A percentile compares a stretch with the other conserved stretches of the same genome.
Evolutionary conservation across 1,139 yeast species (phyloP).

Genomic region (Pichia sp.): DNA sequence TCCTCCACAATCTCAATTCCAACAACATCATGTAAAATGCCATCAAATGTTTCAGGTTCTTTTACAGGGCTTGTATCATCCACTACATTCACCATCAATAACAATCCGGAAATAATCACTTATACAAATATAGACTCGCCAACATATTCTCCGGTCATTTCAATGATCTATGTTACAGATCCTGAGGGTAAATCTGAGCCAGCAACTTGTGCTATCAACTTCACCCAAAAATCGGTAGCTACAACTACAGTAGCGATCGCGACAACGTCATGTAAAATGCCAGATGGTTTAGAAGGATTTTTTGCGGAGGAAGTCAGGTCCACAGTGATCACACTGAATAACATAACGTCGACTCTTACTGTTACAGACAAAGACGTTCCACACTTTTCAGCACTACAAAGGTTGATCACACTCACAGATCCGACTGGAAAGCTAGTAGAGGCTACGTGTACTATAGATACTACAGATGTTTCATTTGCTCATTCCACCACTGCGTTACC

Average conservation of each 20-base stretch:
- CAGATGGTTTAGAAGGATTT: background rate
- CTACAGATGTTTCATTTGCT: background rate
- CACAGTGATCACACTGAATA: background rate
- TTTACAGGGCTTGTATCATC: background rate
- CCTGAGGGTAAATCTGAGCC: background rate
- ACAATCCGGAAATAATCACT: too few species aligned
- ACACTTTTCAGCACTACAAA: background rate
- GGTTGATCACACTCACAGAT: background rate
- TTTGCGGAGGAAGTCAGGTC: background rate
- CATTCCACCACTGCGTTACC: background rate
- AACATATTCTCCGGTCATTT: background rate
- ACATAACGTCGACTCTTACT: background rate
- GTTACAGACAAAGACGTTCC: background rate
- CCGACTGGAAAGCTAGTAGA: background rate
- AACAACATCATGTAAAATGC: background rate
- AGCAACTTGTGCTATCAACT: background rate
- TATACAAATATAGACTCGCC: background rate
- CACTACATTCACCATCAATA: background rate
- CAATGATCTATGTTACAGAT: background rate
- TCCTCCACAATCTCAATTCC: too few species aligned
- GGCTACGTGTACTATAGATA: background rate
- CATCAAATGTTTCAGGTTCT: background rate
- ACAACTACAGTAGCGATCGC: background rate
- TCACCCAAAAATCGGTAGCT: background rate
- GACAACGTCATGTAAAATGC: background rate